Conservation (phyloP, 768 basidiomycete genomes). For the Lactarius psammicola region DNA sequence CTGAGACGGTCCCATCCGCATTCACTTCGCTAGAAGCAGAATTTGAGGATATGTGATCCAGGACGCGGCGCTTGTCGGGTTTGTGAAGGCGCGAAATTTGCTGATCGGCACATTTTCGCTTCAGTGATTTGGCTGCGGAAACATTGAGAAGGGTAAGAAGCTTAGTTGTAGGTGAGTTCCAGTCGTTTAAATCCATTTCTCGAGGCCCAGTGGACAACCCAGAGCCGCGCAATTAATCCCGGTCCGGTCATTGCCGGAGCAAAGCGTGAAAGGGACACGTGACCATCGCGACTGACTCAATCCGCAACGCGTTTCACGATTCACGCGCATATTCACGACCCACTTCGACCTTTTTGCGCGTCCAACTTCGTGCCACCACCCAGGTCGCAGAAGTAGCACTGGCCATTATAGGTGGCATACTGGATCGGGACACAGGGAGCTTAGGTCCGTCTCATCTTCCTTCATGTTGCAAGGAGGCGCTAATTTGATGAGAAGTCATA, state of each 20-base stretch:
- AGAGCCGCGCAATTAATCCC: not conserved
- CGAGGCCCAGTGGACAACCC: too few species aligned
- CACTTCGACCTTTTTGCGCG: not conserved
- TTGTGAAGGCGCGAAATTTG: constrained; percentile 52
- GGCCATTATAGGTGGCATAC: too few species aligned
- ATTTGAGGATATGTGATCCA: constrained; percentile 34
- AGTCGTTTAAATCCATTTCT: constrained; percentile 31
- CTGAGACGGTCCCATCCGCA: constrained; percentile 8
- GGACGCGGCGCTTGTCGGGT: constrained; percentile 62
- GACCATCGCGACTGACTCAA: constrained; percentile 16
- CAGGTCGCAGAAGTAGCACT: not conserved
- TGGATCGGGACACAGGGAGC: not conserved
- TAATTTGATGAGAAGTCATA: not conserved
- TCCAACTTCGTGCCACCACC: not conserved
- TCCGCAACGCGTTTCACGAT: constrained; percentile 15
- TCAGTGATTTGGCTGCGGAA: constrained; percentile 70
- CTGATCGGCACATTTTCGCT: constrained; percentile 45
- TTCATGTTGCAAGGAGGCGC: not conserved
- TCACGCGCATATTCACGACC: too few species aligned
- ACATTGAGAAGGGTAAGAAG: constrained; percentile 89
- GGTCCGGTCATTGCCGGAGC: not conserved
- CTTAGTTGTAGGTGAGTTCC: constrained; percentile 65
- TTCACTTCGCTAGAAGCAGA: not conserved
- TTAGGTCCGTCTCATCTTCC: not conserved
- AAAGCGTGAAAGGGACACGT: constrained; percentile 7